Evolutionary conservation across 768 basidiomycete genomes (phyloP).

Genomic region (Gloeostereum incarnatum): DNA sequence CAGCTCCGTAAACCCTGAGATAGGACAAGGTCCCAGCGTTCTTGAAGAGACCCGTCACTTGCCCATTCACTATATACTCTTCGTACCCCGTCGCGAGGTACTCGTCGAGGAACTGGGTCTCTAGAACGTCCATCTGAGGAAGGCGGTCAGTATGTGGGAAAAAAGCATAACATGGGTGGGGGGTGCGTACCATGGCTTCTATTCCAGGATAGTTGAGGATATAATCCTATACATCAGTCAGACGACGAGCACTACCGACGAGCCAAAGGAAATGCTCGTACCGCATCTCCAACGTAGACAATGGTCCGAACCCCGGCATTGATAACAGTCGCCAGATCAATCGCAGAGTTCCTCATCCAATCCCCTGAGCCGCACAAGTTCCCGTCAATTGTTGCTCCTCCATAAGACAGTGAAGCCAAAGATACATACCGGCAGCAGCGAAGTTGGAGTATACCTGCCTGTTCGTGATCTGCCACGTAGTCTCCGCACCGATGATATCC

Average conservation of each 20-base stretch:
- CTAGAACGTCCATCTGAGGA: constrained; percentile 11
- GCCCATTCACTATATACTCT: constrained; percentile 26
- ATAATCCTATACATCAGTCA: constrained; percentile 15
- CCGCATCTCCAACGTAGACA: constrained; percentile 32
- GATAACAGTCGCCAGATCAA: constrained; percentile 27
- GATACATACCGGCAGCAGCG: constrained; percentile 29
- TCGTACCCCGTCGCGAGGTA: constrained; percentile 22
- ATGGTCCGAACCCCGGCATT: constrained; percentile 29
- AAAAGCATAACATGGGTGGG: background rate
- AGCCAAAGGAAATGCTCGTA: constrained; percentile 2
- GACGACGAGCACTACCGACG: background rate
- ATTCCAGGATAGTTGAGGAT: constrained; percentile 33
- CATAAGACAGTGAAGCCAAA: constrained; percentile 8
- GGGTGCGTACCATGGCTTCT: constrained; percentile 26
- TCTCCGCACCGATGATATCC: constrained; percentile 33
- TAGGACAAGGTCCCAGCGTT: constrained; percentile 37
- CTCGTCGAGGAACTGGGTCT: constrained; percentile 21
- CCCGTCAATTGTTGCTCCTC: background rate
- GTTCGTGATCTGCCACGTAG: constrained; percentile 31
- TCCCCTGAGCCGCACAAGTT: constrained; percentile 13
- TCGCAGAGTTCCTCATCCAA: constrained; percentile 24
- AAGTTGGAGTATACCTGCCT: constrained; percentile 37
- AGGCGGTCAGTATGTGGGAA: background rate
- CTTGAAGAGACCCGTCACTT: constrained; percentile 28
- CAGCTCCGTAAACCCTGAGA: constrained; percentile 23